Evolutionary conservation across 2,329 filamentous ascomycete genomes (phyloP), one percentile per base, ranked within the genome.

Genomic region (Phialophora expanda): DNA sequence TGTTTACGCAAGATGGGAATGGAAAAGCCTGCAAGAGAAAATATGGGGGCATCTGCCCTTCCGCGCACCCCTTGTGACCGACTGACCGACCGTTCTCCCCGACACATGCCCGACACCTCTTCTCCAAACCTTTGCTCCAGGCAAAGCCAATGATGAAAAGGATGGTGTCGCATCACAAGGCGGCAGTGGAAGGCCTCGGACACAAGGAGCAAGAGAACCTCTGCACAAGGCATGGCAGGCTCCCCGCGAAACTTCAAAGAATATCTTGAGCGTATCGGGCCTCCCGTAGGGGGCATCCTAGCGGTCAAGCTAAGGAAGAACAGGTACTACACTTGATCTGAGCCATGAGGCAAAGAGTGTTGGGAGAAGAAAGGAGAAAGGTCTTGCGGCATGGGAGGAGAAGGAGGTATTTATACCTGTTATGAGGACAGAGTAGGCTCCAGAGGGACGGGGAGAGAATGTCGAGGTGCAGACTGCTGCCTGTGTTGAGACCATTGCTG

Each of bases 251-350:
- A 66, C 73, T 57, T 78, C 72, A 89, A 90, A 93, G 91, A 85
- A 84, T 89, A 87, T 87, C 24, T 51, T 24, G 24, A 24, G 11
- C 20, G 22, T 12, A 51, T 51, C 48, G 48, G 1, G 9, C 20
- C 20, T 22, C 48, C 9, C 48, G 48, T 51, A 28, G 26, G 86
- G 87, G 84, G 83, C 84, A 85, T 92, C 91, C 90, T 89, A 93
- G 90, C 90, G 88, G 92, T 93, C 92, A 93, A 93, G 92, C 90
- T 93, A 88, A 92, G 90, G 48, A 92, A 93, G 90, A 93, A 93
- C 90, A 92, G 89, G 91, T 92, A 92, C 90, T 92, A 91, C 89
- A 92, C 89, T 91, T 92, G 90, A 92, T 92, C 90, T 91, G 79
- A 74, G 80, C 82, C 80, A 79, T 84, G 20, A 51, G 41, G 46